Conservation (phyloP, 2,329 filamentous ascomycete genomes). For the Phyllosticta citrichinensis region DNA sequence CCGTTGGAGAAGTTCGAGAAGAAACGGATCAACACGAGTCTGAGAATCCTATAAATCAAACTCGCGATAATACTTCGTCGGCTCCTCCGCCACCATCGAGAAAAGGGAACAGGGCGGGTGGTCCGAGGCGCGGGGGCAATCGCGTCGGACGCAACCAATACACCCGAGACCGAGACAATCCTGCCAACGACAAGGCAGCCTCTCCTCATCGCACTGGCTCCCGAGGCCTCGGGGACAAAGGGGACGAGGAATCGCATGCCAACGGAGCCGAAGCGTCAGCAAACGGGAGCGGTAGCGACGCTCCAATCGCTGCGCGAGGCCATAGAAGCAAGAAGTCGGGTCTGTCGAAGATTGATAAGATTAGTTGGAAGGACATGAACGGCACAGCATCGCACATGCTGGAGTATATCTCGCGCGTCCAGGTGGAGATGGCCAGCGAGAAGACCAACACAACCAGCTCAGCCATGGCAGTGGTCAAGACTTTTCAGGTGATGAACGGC, state of each 20-base stretch:
- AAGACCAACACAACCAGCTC: constrained; percentile 10
- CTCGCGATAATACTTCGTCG: constrained; percentile 7
- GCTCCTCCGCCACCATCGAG: constrained; percentile 1
- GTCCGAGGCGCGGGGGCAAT: constrained; percentile 5
- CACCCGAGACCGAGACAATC: constrained; percentile 19
- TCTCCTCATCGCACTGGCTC: constrained; percentile 1
- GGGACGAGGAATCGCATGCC: constrained; percentile 5
- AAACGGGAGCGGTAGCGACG: constrained; percentile 33
- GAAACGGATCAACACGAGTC: constrained; percentile 19
- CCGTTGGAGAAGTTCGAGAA: constrained; percentile 10
- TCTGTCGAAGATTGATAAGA: constrained; percentile 42
- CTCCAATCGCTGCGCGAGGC: background rate
- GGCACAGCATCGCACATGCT: constrained; percentile 73
- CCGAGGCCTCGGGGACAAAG: constrained; percentile 2
- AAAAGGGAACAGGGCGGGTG: constrained; percentile 2
- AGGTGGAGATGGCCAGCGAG: constrained; percentile 71
- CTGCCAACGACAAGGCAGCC: constrained; percentile 2
- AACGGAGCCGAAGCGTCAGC: constrained; percentile 19
- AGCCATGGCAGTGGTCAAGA: constrained; percentile 19
- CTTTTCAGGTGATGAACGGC: constrained; percentile 15
- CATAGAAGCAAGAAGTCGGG: constrained; percentile 29
- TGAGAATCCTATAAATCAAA: background rate
- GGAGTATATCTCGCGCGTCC: constrained; percentile 81
- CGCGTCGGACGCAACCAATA: constrained; percentile 30
- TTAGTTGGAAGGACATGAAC: constrained; percentile 82